phyloP scores from a whole-genome alignment of 2,329 filamentous ascomycete species.

The Dothideomycetes sp. region DNA sequence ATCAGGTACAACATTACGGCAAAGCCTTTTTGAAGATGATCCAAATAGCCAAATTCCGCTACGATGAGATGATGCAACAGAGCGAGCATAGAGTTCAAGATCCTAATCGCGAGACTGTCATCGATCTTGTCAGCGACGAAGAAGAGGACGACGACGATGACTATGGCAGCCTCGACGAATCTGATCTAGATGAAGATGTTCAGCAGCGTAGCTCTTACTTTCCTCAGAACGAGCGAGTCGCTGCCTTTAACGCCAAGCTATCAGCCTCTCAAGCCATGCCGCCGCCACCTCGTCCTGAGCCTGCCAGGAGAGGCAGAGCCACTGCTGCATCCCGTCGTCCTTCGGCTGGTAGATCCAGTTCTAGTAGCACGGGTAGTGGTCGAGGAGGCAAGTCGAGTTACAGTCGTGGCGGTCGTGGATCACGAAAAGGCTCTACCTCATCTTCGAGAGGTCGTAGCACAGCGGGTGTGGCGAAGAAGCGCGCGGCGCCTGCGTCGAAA shows the following conservation, averaged over 20 bases:
- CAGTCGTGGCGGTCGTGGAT: constrained; percentile 1
- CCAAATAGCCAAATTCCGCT: constrained; percentile 22
- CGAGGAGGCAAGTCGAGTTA: background rate
- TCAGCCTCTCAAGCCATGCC: constrained; percentile 5
- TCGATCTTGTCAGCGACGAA: constrained; percentile 34
- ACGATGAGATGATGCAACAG: constrained; percentile 30
- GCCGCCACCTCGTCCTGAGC: constrained; percentile 2
- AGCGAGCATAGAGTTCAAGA: constrained; percentile 31
- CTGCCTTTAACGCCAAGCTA: constrained; percentile 17
- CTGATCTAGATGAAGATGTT: constrained; percentile 28
- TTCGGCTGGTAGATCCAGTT: background rate
- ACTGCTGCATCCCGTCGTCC: background rate
- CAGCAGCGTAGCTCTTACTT: constrained; percentile 17
- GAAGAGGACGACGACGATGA: constrained; percentile 29
- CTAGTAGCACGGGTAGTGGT: no score
- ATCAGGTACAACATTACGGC: constrained; percentile 54
- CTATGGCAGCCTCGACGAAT: constrained; percentile 33
- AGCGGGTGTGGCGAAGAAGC: constrained; percentile 9
- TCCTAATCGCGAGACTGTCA: constrained; percentile 39
- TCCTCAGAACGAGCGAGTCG: constrained; percentile 12
- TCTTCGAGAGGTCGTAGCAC: constrained; percentile 5
- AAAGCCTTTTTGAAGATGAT: constrained; percentile 50
- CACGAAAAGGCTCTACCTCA: constrained; percentile 6
- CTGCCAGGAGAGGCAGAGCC: background rate
- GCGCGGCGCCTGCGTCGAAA: constrained; percentile 2